Evolutionary conservation across 1,284 basidiomycete species (phyloP).

Genomic region (Leucoagaricus sp.): DNA sequence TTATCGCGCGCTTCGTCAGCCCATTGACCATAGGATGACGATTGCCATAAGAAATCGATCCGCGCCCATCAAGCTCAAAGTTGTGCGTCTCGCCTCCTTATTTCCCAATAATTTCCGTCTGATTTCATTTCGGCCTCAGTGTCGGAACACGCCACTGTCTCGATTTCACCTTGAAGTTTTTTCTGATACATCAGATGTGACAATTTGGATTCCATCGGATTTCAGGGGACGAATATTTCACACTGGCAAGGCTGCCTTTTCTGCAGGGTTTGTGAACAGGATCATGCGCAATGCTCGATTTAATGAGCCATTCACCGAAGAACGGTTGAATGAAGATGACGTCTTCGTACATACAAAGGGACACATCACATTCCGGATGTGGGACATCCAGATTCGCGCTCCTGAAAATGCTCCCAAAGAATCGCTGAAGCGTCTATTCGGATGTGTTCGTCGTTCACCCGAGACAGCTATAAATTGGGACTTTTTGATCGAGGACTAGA

Average conservation of each 20-base stretch:
- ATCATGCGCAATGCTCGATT: constrained; percentile 62
- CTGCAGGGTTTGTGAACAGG: constrained; percentile 70
- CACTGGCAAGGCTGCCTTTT: constrained; percentile 56
- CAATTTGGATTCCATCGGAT: constrained; percentile 75
- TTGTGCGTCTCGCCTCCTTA: constrained; percentile 46
- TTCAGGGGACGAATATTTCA: constrained; percentile 68
- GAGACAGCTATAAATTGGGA: constrained; percentile 71
- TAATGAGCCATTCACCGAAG: constrained; percentile 46
- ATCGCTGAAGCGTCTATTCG: constrained; percentile 62
- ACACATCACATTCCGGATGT: constrained; percentile 70
- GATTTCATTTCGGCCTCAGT: constrained; percentile 40
- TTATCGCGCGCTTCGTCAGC: constrained; percentile 72
- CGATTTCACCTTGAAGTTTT: constrained; percentile 68
- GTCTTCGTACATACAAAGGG: constrained; percentile 62
- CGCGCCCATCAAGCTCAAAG: constrained; percentile 63
- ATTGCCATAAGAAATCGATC: constrained; percentile 60
- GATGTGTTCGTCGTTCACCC: constrained; percentile 52
- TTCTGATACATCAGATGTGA: constrained; percentile 61
- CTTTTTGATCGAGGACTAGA: constrained; percentile 69
- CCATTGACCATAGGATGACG: constrained; percentile 64
- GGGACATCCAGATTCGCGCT: constrained; percentile 65
- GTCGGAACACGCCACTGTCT: constrained; percentile 60
- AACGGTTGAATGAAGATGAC: constrained; percentile 51
- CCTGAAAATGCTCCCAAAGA: constrained; percentile 64
- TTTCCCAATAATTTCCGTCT: background rate